Evolutionary conservation across 148 eudicot genomes (phyloP).

Genomic region (Simmondsia chinensis): DNA sequence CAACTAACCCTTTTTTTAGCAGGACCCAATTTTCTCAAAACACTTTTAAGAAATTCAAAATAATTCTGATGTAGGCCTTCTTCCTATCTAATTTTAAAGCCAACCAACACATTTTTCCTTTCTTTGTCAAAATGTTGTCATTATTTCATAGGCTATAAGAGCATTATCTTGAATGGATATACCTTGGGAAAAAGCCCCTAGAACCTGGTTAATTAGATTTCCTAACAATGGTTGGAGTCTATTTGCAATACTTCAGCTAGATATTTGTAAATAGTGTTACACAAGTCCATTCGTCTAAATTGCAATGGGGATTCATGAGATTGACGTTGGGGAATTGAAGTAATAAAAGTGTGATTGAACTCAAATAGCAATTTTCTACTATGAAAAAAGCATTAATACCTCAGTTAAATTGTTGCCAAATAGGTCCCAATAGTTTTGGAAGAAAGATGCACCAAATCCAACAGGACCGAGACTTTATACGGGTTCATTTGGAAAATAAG

Average conservation of each 20-base stretch:
- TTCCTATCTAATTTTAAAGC: neutral
- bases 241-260: neutral
- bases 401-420: neutral
- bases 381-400: neutral
- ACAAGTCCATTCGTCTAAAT: neutral
- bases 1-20: neutral
- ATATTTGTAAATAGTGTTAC: neutral
- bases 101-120: neutral
- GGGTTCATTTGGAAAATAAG: neutral
- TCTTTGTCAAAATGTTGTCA: neutral
- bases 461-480: neutral
- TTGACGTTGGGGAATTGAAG: neutral
- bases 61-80: neutral
- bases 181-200: neutral
- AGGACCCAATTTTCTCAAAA: neutral
- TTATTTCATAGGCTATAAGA: neutral
- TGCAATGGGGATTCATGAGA: neutral
- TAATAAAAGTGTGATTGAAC: neutral
- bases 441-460: neutral
- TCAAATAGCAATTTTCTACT: neutral
- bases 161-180: neutral
- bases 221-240: neutral
- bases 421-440: too few species aligned
- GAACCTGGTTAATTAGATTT: neutral
- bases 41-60: neutral